These are phyloP conservation scores for Debaryomycetaceae sp. DNA, from an alignment of 1,139 yeast species.

Conservation along the genomic window DNA sequence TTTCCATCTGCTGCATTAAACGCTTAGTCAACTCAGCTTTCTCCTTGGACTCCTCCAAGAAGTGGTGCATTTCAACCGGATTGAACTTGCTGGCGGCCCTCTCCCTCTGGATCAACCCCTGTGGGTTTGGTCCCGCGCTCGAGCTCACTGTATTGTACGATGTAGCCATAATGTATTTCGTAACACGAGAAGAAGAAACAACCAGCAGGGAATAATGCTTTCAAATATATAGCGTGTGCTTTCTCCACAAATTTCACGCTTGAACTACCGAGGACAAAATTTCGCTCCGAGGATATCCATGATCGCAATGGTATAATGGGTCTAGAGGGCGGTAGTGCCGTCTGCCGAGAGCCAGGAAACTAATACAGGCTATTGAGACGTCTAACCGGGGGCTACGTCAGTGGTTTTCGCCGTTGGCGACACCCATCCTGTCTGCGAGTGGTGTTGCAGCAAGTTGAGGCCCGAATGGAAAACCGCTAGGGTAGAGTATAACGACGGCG, in stretches of 20 bases:
- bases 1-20: conserved; percentile 38
- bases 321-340: too few species aligned
- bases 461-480: too few species aligned
- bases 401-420: too few species aligned
- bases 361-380: too few species aligned
- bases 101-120: conserved; percentile 28
- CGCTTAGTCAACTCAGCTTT: conserved; percentile 26
- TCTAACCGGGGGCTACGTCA: too few species aligned
- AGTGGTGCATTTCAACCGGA: conserved; percentile 35
- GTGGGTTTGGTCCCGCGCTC: conserved; percentile 34
- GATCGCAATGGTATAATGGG: too few species aligned
- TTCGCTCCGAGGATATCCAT: neutral
- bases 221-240: neutral
- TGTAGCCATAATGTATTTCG: neutral
- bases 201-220: neutral
- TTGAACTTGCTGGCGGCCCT: conserved; percentile 28
- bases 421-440: too few species aligned
- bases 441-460: too few species aligned
- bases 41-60: conserved; percentile 38
- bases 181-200: neutral
- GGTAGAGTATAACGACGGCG: too few species aligned
- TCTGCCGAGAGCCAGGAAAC: too few species aligned
- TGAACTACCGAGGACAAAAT: conserved; percentile 3
- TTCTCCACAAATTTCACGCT: conserved; percentile 3
- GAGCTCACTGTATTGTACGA: conserved; percentile 11